A percentile compares a stretch with the other conserved stretches of the same genome.
Conservation (phyloP, 2,329 filamentous ascomycete genomes). For the Alternaria triticina region DNA sequence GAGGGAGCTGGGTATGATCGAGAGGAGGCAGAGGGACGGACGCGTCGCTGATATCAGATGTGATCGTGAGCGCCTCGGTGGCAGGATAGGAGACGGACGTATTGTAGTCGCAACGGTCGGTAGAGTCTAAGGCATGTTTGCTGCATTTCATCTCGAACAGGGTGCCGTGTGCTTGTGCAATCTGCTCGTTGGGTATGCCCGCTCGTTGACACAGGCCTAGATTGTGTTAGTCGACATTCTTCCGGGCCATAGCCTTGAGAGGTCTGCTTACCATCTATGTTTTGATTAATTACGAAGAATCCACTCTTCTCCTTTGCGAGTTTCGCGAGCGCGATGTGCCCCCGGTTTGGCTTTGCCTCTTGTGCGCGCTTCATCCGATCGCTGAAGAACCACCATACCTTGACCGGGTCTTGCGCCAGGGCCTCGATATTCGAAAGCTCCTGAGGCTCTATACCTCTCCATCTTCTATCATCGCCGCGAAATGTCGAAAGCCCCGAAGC, state of each 20-base stretch:
- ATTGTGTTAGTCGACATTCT: not conserved
- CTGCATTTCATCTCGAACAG: not conserved
- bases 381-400: conserved; percentile 25
- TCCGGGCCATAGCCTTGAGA: not conserved
- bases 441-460: conserved; percentile 6
- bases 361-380: conserved; percentile 18
- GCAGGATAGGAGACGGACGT: conserved; percentile 14
- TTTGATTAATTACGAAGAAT: conserved; percentile 27
- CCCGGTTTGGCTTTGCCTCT: conserved; percentile 23
- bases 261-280: conserved; percentile 26
- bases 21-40: conserved; percentile 11
- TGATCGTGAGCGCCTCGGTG: conserved; percentile 9
- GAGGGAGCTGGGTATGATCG: conserved; percentile 12
- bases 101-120: conserved; percentile 10
- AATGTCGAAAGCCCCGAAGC: conserved; percentile 33
- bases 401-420: not conserved
- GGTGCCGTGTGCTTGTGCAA: not conserved
- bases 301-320: conserved; percentile 10
- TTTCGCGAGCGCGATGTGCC: conserved; percentile 21
- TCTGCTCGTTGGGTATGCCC: not conserved
- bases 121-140: not conserved
- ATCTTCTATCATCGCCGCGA: conserved; percentile 24
- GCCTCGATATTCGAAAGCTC: not conserved
- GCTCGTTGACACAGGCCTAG: not conserved
- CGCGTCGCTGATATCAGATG: conserved; percentile 13